Percentiles rank a stretch among this genome's conserved stretches.
Evolutionary conservation across 176 grass and related monocot genomes (phyloP).

Genomic region (Oryza punctata): DNA sequence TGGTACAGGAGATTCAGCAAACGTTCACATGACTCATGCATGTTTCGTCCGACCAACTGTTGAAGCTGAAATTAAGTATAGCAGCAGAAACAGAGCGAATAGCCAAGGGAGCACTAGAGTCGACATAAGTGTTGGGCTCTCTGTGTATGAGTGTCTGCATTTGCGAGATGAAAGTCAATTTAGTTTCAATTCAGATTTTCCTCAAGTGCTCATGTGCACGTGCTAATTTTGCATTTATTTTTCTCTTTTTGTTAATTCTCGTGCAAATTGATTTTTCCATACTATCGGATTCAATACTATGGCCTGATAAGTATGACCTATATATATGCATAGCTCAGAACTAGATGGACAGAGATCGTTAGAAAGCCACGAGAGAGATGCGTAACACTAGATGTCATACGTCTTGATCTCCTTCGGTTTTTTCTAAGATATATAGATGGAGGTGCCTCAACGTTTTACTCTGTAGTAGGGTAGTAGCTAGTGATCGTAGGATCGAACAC

Average conservation of each 20-base stretch:
- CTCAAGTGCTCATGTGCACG: background rate
- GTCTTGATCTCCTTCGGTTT: too few relatives aligned
- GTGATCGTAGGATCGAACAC: too few relatives aligned
- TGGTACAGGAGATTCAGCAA: constrained; percentile 76
- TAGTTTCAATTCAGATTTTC: background rate
- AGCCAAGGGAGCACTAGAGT: background rate
- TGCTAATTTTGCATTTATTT: background rate
- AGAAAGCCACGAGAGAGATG: too few relatives aligned
- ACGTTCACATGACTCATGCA: constrained; percentile 55
- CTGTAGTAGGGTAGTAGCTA: too few relatives aligned
- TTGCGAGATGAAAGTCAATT: background rate
- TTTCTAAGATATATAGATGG: too few relatives aligned
- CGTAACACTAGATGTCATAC: too few relatives aligned
- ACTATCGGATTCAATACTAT: too few relatives aligned
- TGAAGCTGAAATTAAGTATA: background rate
- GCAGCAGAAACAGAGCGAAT: background rate
- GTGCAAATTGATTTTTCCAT: background rate
- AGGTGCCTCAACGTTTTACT: too few relatives aligned
- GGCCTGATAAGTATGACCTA: too few relatives aligned
- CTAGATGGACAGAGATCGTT: too few relatives aligned
- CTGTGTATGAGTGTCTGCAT: background rate
- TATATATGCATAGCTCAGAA: too few relatives aligned
- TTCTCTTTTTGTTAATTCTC: background rate
- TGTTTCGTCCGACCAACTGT: background rate
- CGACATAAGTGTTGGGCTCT: background rate